A percentile compares a stretch with the other conserved stretches of the same genome.
phyloP scores from a whole-genome alignment of 1,139 yeast genomes.

The Yamadazyma sp. region DNA sequence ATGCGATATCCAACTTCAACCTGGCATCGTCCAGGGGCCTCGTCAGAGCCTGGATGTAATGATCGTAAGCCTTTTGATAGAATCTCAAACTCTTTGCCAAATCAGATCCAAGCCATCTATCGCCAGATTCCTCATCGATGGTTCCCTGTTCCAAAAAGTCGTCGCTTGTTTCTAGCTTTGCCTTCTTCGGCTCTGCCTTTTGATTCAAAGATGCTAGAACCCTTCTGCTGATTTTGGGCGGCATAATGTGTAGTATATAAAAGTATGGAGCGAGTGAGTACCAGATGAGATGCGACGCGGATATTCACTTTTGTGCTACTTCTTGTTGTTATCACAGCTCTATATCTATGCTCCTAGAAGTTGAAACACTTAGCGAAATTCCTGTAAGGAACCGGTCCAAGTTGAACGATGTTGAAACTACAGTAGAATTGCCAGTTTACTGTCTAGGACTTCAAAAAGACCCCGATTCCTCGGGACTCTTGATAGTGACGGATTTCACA shows the following conservation, averaged over 20 bases:
- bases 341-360: conserved; percentile 4
- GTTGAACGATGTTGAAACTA: not conserved
- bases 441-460: conserved; percentile 4
- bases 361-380: conserved; percentile 11
- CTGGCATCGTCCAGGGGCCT: conserved; percentile 7
- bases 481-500: conserved; percentile 9
- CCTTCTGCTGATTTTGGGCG: conserved; percentile 23
- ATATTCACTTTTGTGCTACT: not conserved
- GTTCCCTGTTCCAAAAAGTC: conserved; percentile 51
- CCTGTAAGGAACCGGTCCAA: conserved; percentile 1
- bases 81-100: conserved; percentile 52
- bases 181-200: conserved; percentile 2
- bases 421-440: conserved; percentile 4
- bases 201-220: conserved; percentile 7
- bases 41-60: conserved; percentile 29
- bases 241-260: conserved; percentile 9
- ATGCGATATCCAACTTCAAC: conserved; percentile 38
- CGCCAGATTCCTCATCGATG: conserved; percentile 56
- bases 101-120: conserved; percentile 58
- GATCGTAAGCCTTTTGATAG: conserved; percentile 47
- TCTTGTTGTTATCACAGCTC: too few relatives aligned
- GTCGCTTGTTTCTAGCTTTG: conserved; percentile 29
- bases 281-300: not conserved
- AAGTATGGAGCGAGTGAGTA: too few relatives aligned
- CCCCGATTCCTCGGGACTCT: conserved; percentile 2